Percentiles rank a stretch among this genome's conserved stretches.
These are phyloP conservation scores for Phytophthora sansomeana DNA, from an alignment of 352 stramenopile species.

Conservation along the genomic window DNA sequence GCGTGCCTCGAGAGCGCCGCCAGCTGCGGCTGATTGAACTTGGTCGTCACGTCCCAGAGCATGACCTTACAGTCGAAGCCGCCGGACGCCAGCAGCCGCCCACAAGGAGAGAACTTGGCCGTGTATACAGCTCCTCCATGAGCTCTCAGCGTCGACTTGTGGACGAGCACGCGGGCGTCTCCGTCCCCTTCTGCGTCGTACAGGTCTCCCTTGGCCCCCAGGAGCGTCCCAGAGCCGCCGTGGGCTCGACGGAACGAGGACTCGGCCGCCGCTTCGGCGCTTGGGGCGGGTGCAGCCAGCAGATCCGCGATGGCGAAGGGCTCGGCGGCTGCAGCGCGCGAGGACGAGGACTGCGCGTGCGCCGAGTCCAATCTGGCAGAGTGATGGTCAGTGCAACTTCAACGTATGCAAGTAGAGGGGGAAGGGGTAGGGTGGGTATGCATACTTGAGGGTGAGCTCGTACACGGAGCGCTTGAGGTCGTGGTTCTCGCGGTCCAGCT, in stretches of 20 bases:
- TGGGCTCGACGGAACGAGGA: slow-evolving; percentile 51
- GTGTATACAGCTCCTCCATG: slow-evolving; percentile 87
- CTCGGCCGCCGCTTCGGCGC: slow-evolving; percentile 41
- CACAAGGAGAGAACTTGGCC: slow-evolving; percentile 87
- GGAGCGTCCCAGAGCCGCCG: slow-evolving; percentile 37
- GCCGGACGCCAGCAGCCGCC: slow-evolving; percentile 81
- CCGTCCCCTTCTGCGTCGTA: slow-evolving; percentile 61
- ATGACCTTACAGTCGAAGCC: slow-evolving; percentile 84
- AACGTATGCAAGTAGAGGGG: slow-evolving; percentile 23
- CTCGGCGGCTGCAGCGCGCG: slow-evolving; percentile 41
- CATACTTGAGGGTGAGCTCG: slow-evolving; percentile 88
- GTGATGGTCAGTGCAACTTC: slow-evolving; percentile 37
- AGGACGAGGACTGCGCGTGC: slow-evolving; percentile 40
- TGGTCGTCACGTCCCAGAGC: slow-evolving; percentile 89
- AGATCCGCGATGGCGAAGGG: slow-evolving; percentile 82
- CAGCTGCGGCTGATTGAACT: slow-evolving; percentile 90
- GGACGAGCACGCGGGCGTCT: slow-evolving; percentile 74
- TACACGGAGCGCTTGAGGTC: slow-evolving; percentile 93
- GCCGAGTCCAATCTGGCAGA: slow-evolving; percentile 73
- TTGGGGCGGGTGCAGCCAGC: slow-evolving; percentile 49
- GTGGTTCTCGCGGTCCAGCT: slow-evolving; percentile 89
- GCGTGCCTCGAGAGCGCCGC: slow-evolving; percentile 75
- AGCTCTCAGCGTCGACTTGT: slow-evolving; percentile 83
- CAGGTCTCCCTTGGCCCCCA: slow-evolving; percentile 63
- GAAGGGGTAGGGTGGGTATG: background rate